Evolutionary conservation across 352 stramenopile species (phyloP).

Genomic region (Globisporangium spiculum): DNA sequence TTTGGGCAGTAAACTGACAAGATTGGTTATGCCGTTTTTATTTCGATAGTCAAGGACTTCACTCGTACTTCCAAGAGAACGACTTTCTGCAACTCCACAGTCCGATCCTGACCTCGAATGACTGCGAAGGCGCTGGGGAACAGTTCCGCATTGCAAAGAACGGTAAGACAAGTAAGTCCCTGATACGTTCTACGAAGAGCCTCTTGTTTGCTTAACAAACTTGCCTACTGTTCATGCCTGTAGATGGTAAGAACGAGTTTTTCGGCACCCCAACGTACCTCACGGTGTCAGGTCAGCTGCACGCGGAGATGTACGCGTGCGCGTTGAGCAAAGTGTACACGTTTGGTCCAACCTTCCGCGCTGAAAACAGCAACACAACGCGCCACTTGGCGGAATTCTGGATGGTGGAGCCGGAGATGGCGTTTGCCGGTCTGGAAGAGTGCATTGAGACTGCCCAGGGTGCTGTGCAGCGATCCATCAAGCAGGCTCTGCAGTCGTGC

Average conservation of each 20-base stretch:
- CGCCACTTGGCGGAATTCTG: slow-evolving; percentile 97
- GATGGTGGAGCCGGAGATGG: slow-evolving; percentile 97
- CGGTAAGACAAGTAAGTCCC: slow-evolving; percentile 33
- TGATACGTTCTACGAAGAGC: neutral
- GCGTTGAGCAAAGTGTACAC: slow-evolving; percentile 98
- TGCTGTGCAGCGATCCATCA: slow-evolving; percentile 89
- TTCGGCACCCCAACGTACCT: slow-evolving; percentile 92
- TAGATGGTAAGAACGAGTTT: slow-evolving; percentile 91
- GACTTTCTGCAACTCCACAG: slow-evolving; percentile 85
- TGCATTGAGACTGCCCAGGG: slow-evolving; percentile 94
- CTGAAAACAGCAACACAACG: slow-evolving; percentile 98
- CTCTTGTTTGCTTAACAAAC: slow-evolving; percentile 1
- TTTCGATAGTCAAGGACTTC: slow-evolving; percentile 49
- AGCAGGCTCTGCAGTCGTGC: slow-evolving; percentile 80
- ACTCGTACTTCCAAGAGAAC: slow-evolving; percentile 75
- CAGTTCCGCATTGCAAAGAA: slow-evolving; percentile 94
- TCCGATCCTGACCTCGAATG: slow-evolving; percentile 95
- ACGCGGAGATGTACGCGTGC: slow-evolving; percentile 96
- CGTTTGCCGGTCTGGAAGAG: slow-evolving; percentile 69
- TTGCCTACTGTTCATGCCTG: neutral
- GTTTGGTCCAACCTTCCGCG: slow-evolving; percentile 98
- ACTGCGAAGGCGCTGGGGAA: slow-evolving; percentile 98
- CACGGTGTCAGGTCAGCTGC: slow-evolving; percentile 92
- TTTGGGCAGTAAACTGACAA: neutral
- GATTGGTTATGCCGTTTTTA: slow-evolving; percentile 1